Evolutionary conservation across 441 rosid species (phyloP).

Genomic region (Pelargonium citronellum): DNA sequence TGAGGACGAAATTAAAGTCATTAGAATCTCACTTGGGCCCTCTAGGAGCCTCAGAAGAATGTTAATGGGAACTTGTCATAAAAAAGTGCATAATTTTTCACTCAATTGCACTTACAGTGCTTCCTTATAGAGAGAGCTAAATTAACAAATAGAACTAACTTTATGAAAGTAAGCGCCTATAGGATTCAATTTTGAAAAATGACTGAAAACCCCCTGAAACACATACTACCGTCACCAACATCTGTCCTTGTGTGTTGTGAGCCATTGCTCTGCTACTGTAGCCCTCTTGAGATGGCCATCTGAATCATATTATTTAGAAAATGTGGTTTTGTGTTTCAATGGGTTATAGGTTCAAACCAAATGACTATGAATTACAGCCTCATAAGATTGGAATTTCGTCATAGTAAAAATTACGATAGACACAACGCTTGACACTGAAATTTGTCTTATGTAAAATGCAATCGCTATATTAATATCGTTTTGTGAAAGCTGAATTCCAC

Average conservation of each 20-base stretch:
- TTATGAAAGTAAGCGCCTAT: background rate
- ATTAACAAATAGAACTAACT: background rate
- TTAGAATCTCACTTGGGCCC: conserved; percentile 4
- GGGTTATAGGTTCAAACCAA: background rate
- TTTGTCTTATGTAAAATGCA: background rate
- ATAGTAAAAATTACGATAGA: background rate
- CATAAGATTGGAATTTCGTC: background rate
- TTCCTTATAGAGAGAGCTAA: background rate
- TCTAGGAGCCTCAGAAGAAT: background rate
- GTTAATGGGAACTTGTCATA: background rate
- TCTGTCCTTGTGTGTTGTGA: background rate
- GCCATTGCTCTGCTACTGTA: background rate
- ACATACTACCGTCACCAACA: background rate
- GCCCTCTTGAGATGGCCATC: background rate
- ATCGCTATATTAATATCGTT: background rate
- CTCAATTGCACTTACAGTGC: background rate
- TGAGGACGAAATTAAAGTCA: background rate
- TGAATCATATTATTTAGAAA: background rate
- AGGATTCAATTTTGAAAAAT: background rate
- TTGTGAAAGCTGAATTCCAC: background rate
- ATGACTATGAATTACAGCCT: background rate
- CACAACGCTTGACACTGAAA: background rate
- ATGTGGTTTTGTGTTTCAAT: background rate
- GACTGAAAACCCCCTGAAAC: background rate
- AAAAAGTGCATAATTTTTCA: background rate